Conservation (phyloP, 2,329 filamentous ascomycete species). For the Trichophyton verrucosum region DNA sequence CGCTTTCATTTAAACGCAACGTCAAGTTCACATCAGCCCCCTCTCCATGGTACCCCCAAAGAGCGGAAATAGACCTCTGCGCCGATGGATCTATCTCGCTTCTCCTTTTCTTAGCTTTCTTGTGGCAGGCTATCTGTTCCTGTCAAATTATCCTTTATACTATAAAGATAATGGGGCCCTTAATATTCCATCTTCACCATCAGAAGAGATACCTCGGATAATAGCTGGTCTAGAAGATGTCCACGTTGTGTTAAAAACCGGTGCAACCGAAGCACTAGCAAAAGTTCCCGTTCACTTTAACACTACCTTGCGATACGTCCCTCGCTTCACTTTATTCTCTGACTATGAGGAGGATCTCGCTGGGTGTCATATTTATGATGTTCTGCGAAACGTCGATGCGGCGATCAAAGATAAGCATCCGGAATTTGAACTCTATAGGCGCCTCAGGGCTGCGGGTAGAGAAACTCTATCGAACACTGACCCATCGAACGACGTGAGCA, state of each 20-base stretch:
- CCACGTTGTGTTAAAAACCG: conserved; percentile 47
- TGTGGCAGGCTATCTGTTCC: background rate
- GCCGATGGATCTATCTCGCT: background rate
- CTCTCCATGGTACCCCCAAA: background rate
- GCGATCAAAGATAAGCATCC: conserved; percentile 29
- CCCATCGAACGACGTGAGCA: conserved; percentile 22
- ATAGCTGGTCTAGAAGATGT: conserved; percentile 34
- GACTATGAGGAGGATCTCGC: conserved; percentile 43
- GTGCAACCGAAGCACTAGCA: conserved; percentile 43
- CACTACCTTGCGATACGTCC: conserved; percentile 44
- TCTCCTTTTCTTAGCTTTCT: background rate
- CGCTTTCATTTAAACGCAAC: background rate
- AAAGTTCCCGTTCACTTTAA: conserved; percentile 45
- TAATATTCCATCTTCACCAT: background rate
- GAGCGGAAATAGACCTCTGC: background rate
- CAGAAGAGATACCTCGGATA: background rate
- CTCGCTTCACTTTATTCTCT: conserved; percentile 46
- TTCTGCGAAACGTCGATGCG: conserved; percentile 34
- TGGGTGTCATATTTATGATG: conserved; percentile 40
- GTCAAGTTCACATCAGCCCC: background rate
- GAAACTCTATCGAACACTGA: conserved; percentile 28
- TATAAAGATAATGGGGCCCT: background rate
- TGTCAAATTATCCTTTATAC: background rate
- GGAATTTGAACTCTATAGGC: conserved; percentile 43
- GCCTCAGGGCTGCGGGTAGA: conserved; percentile 33